Evolutionary conservation across 108 stramenopile species (phyloP), one percentile per base, ranked within the genome.

Genomic region (Pseudonitzschia pungens): DNA sequence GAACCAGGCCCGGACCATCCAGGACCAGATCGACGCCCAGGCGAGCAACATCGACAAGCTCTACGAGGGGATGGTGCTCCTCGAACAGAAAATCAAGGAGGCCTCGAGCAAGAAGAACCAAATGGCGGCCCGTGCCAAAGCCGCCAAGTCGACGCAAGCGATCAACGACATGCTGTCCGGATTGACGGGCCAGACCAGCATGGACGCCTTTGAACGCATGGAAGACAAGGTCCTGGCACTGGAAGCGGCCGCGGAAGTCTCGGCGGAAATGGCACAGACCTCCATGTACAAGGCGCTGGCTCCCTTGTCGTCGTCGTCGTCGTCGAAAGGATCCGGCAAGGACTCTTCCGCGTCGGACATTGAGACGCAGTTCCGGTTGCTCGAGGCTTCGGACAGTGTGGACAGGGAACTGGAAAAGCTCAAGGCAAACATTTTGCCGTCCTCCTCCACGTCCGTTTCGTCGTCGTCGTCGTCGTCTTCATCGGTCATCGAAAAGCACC

Each of bases 121-220:
- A 59, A 73, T 93, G 80, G 80, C 87, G 45, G 95, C 93, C n/a
- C 76, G 95, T 15, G 95, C 95, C 14, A 86, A 89, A 51, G 92
- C 95, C 31, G 95, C 95, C 18, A 87, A 92, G 79, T 88, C 90
- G 48, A 88, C 90, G 6, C 72, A 83, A 43, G 83, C 91, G 81
- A 90, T 96, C n/a, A 96, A 94, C 74, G 95, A 96, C 73, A 94
- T 96, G 93, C 83, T 96, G 33, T 77, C 76, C 33, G 88, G 83
- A 42, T 74, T 96, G 32, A 86, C 84, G 10, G 92, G 92, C 6
- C 77, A 83, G 42, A 87, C 85, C n/a, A 86, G 86, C 58, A 91
- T 96, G 90, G 93, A 93, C 76, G 93, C 92, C 60, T 96, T 94
- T 64, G 81, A 76, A 31, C 83, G 93, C 40, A 96, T 96, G 93